Evolutionary conservation across 2,329 filamentous ascomycete genomes (phyloP), one percentile per base, ranked within the genome.

Genomic region (Aphanoascus verrucosus): DNA sequence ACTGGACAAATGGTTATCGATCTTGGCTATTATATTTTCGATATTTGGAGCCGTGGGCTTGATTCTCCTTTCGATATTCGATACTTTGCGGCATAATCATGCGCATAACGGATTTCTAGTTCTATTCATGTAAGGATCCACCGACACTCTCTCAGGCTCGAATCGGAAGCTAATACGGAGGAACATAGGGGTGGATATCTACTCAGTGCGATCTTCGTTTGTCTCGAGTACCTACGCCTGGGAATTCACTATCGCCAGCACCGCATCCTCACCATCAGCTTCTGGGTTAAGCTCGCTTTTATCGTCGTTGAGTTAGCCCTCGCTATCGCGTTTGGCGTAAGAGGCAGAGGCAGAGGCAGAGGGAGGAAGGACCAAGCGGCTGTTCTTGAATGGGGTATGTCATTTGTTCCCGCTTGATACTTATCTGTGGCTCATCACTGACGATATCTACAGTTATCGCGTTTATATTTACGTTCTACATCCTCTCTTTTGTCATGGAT

Each of bases 261-360:
- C 69, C 79, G 77, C 52, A 73, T 93, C 59, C 79, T 98, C 9
- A 79, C 83, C 46, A 68, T 77, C 56, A 93, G 86, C 54, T 97
- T 97, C 75, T 90, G 83, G 79, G 76, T 93, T 65, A 98, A 98
- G 71, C 77, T 94, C 28, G 59, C 68, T 55, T 97, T 98, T 70
- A 85, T 97, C 65, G 63, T 96, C 54, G 64, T 91, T 62, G 90
- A 96, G 67, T 62, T 94, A 38, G 72, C 68, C 15, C 80, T 98
- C 42, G 73, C 72, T 0, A 69, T 76, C 57, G 82, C 77, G 43
- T 97, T 97, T 67, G 84, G 76, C 19, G 74, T 81, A 4, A 62
- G 61, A 50, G 62, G 59, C n/a, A 51, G 56, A 3, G 74, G 74
- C 53, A 77, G 74, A 35, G 56, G 70, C 7, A 63, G 74, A 20